Percentiles rank a stretch among this genome's conserved stretches.
These are phyloP conservation scores for Vitis hybrid DNA, from an alignment of 177 flowering plant species.

Conservation along the genomic window DNA sequence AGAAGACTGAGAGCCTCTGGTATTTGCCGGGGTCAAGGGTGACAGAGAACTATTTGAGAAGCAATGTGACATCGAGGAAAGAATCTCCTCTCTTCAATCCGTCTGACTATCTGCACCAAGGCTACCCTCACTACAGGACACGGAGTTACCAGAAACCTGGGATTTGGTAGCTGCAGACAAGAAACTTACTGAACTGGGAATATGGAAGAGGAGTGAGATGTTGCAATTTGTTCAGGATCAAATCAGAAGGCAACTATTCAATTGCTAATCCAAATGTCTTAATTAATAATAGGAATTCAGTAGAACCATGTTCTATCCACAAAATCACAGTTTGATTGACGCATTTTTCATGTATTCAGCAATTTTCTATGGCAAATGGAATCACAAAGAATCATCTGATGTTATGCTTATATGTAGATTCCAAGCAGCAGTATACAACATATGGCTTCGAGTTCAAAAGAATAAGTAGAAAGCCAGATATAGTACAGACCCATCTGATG, in stretches of 20 bases:
- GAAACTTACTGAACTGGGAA: slow-evolving; percentile 9
- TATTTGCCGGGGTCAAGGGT: slow-evolving; percentile 4
- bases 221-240: slow-evolving; percentile 42
- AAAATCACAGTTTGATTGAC: neutral
- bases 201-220: slow-evolving; percentile 28
- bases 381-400: neutral
- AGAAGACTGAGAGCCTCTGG: slow-evolving; percentile 26
- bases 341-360: neutral
- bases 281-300: slow-evolving; percentile 11
- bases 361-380: neutral
- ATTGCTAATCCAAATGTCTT: slow-evolving; percentile 26
- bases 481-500: neutral
- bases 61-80: neutral
- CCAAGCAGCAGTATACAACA: neutral
- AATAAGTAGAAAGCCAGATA: neutral
- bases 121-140: slow-evolving; percentile 47
- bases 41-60: too few species aligned
- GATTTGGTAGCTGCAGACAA: slow-evolving; percentile 23
- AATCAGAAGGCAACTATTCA: slow-evolving; percentile 27
- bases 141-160: slow-evolving; percentile 25
- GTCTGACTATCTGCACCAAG: slow-evolving; percentile 29
- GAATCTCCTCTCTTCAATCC: slow-evolving; percentile 44
- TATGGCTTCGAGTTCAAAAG: neutral
- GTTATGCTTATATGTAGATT: neutral
- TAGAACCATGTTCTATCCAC: too few species aligned